Conservation (phyloP, 1,284 basidiomycete genomes). For the Golubevia pallescens region DNA sequence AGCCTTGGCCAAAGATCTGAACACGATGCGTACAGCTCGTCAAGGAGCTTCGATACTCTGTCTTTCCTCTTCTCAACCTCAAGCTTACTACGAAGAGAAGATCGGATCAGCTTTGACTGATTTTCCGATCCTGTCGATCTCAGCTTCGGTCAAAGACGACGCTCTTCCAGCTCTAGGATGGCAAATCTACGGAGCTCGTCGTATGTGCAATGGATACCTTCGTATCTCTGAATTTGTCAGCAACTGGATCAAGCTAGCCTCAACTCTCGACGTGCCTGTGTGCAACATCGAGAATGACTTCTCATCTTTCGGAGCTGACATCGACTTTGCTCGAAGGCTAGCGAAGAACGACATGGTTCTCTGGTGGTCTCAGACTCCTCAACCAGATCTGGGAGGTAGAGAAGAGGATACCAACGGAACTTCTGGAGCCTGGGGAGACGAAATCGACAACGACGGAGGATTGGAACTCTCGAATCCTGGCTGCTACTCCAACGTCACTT, state of each 20-base stretch:
- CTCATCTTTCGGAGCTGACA: slow-evolving; percentile 56
- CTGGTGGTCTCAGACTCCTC: slow-evolving; percentile 52
- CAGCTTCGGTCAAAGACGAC: slow-evolving; percentile 43
- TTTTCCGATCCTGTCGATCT: slow-evolving; percentile 51
- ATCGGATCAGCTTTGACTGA: slow-evolving; percentile 30
- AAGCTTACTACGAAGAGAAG: slow-evolving; percentile 52
- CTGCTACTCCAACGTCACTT: slow-evolving; percentile 50
- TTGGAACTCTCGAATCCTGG: slow-evolving; percentile 56
- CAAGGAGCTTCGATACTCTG: slow-evolving; percentile 42
- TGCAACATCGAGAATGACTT: slow-evolving; percentile 56
- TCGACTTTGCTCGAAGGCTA: slow-evolving; percentile 57
- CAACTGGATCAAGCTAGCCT: slow-evolving; percentile 49
- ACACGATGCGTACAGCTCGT: slow-evolving; percentile 27
- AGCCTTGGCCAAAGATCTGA: slow-evolving; percentile 44
- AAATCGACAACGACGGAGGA: slow-evolving; percentile 37
- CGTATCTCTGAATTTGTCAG: slow-evolving; percentile 38
- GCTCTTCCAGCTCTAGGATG: slow-evolving; percentile 55
- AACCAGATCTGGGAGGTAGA: slow-evolving; percentile 56
- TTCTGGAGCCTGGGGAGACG: slow-evolving; percentile 19
- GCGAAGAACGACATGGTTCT: slow-evolving; percentile 59
- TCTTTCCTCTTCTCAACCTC: slow-evolving; percentile 43
- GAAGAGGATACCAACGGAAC: slow-evolving; percentile 46
- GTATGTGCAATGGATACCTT: slow-evolving; percentile 57
- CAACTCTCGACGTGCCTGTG: slow-evolving; percentile 55
- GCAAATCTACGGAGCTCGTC: slow-evolving; percentile 52